Evolutionary conservation across 2,329 filamentous ascomycete species (phyloP).

Genomic region (Venturiaceae sp.): DNA sequence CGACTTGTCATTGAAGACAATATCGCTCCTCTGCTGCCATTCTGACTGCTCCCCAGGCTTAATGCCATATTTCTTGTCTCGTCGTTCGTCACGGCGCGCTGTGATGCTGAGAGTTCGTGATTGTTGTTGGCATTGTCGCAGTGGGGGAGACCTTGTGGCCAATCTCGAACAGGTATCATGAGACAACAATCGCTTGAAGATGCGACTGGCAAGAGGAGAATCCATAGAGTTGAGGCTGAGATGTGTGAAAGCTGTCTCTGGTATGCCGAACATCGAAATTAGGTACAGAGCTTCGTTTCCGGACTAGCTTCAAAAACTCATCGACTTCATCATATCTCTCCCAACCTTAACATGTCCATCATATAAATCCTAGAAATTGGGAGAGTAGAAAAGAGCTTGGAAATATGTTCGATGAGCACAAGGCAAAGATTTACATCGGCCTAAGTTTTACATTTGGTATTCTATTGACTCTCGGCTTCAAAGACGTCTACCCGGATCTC

Average conservation of each 20-base stretch:
- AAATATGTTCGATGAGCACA: slow-evolving; percentile 22
- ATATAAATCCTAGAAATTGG: neutral
- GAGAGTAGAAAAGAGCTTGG: neutral
- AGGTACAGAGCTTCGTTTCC: neutral
- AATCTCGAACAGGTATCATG: slow-evolving; percentile 56
- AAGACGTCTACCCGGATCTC: slow-evolving; percentile 69
- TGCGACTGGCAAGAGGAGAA: slow-evolving; percentile 63
- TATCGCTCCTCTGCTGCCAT: slow-evolving; percentile 77
- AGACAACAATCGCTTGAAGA: slow-evolving; percentile 79
- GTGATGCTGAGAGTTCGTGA: neutral
- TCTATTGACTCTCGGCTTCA: slow-evolving; percentile 65
- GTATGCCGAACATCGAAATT: slow-evolving; percentile 1
- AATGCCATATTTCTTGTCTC: slow-evolving; percentile 10
- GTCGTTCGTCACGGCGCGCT: neutral
- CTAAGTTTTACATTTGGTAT: slow-evolving; percentile 71
- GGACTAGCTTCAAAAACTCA: neutral
- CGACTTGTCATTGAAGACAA: slow-evolving; percentile 65
- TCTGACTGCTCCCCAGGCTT: slow-evolving; percentile 50
- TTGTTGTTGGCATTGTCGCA: slow-evolving; percentile 14
- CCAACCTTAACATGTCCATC: neutral
- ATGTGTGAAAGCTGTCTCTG: slow-evolving; percentile 8
- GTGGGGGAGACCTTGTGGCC: slow-evolving; percentile 26
- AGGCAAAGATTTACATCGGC: slow-evolving; percentile 48
- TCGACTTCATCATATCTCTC: neutral
- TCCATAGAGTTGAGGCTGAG: slow-evolving; percentile 51